These are phyloP conservation scores for Russula vinacea DNA, from an alignment of 768 basidiomycete genomes.

Conservation along the genomic window DNA sequence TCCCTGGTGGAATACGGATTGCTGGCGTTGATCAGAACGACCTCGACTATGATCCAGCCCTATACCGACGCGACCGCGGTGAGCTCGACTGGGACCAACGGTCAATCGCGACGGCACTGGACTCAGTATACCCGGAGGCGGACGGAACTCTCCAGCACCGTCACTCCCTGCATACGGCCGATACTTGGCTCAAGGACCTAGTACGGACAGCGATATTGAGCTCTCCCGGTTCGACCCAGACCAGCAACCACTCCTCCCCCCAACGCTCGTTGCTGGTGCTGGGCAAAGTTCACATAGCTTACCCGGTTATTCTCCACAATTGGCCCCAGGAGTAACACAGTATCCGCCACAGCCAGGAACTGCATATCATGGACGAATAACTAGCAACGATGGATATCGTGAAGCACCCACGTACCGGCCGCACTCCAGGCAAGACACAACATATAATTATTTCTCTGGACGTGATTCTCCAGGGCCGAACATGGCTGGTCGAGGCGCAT, in stretches of 20 bases:
- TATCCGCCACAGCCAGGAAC: conserved; percentile 44
- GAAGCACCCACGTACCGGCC: conserved; percentile 67
- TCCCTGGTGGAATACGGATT: conserved; percentile 78
- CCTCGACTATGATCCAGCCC: conserved; percentile 75
- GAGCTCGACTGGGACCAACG: conserved; percentile 87
- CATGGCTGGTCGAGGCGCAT: conserved; percentile 16
- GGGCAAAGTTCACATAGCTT: conserved; percentile 14
- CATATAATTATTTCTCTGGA: conserved; percentile 31
- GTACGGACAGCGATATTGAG: conserved; percentile 46
- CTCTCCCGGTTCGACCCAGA: conserved; percentile 56
- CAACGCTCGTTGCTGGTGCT: conserved; percentile 2
- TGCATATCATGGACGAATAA: conserved; percentile 43
- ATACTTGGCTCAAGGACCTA: conserved; percentile 44
- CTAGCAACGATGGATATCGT: conserved; percentile 41
- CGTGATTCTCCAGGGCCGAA: conserved; percentile 23
- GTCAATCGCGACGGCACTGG: conserved; percentile 60
- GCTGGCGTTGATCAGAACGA: conserved; percentile 77
- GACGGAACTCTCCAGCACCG: conserved; percentile 43
- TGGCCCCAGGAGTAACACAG: conserved; percentile 13
- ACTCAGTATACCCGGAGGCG: conserved; percentile 39
- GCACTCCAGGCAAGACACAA: conserved; percentile 33
- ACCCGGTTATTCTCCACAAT: conserved; percentile 30
- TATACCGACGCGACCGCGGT: conserved; percentile 77
- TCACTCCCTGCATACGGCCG: conserved; percentile 48
- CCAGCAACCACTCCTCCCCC: conserved; percentile 57